phyloP scores from a whole-genome alignment of 257 asterid genomes.

The Cordia subcordata region DNA sequence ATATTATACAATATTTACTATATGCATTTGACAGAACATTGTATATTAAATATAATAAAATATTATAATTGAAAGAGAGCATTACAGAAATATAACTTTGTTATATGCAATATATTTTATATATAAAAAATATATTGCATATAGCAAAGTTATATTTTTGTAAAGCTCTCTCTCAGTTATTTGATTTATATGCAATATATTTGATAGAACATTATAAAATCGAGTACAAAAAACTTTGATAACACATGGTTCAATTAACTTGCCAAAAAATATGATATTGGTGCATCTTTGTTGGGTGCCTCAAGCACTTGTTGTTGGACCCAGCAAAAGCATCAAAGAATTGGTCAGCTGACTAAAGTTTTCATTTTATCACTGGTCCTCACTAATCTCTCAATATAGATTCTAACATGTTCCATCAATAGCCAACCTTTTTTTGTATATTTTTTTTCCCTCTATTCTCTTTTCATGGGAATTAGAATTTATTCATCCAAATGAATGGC shows the following conservation, averaged over 20 bases:
- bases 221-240: neutral
- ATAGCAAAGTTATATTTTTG: too few species aligned
- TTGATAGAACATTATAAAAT: too few species aligned
- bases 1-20: too few species aligned
- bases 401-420: conserved; percentile 5
- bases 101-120: too few species aligned
- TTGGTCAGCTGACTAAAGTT: neutral
- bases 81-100: too few species aligned
- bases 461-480: neutral
- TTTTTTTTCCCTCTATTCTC: neutral
- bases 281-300: conserved; percentile 1
- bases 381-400: neutral
- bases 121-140: too few species aligned
- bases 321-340: conserved; percentile 2
- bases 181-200: too few species aligned
- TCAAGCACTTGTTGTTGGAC: conserved; percentile 1
- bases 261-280: neutral
- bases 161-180: too few species aligned
- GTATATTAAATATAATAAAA: too few species aligned
- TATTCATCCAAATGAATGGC: neutral
- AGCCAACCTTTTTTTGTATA: neutral
- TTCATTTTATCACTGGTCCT: neutral
- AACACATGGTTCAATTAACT: conserved; percentile 2
- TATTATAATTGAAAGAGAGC: too few species aligned
- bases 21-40: too few species aligned